A percentile compares a stretch with the other conserved stretches of the same genome.
Conservation (phyloP, 169 alveolate genomes). For the Cryptosporidium viatorum region DNA sequence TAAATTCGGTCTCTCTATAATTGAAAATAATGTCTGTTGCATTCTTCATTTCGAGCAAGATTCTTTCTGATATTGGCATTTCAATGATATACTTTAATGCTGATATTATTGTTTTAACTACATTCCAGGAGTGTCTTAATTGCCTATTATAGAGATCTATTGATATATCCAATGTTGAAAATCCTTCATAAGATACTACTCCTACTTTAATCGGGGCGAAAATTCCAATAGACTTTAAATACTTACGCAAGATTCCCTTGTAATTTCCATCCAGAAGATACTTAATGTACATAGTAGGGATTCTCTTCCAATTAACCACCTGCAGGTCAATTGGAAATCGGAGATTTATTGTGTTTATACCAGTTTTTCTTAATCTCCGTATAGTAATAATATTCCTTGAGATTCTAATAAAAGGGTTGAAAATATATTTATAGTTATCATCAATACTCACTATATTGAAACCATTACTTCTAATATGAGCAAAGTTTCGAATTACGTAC, state of each 20-base stretch:
- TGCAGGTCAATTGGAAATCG: slow-evolving; percentile 51
- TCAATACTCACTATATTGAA: not conserved
- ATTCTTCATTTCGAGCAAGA: not conserved
- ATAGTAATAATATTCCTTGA: slow-evolving; percentile 12
- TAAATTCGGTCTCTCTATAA: slow-evolving; percentile 54
- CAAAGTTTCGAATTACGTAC: slow-evolving; percentile 30
- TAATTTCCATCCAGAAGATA: slow-evolving; percentile 31
- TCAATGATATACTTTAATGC: slow-evolving; percentile 14
- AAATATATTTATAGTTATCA: slow-evolving; percentile 26
- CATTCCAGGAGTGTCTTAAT: slow-evolving; percentile 21
- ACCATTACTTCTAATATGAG: slow-evolving; percentile 11
- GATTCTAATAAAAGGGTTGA: slow-evolving; percentile 32
- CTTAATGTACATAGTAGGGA: slow-evolving; percentile 30
- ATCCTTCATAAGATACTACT: slow-evolving; percentile 15
- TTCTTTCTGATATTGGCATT: slow-evolving; percentile 10
- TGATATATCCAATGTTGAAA: slow-evolving; percentile 40
- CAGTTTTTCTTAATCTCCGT: not conserved
- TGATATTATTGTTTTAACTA: slow-evolving; percentile 22
- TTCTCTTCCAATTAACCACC: slow-evolving; percentile 10
- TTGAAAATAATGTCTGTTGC: slow-evolving; percentile 30
- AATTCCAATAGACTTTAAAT: slow-evolving; percentile 15
- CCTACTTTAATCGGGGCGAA: not conserved
- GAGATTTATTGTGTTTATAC: slow-evolving; percentile 12
- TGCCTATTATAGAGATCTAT: slow-evolving; percentile 25
- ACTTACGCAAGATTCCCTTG: slow-evolving; percentile 26